Evolutionary conservation across 2,329 filamentous ascomycete genomes (phyloP).

Genomic region (Eutypa lata): DNA sequence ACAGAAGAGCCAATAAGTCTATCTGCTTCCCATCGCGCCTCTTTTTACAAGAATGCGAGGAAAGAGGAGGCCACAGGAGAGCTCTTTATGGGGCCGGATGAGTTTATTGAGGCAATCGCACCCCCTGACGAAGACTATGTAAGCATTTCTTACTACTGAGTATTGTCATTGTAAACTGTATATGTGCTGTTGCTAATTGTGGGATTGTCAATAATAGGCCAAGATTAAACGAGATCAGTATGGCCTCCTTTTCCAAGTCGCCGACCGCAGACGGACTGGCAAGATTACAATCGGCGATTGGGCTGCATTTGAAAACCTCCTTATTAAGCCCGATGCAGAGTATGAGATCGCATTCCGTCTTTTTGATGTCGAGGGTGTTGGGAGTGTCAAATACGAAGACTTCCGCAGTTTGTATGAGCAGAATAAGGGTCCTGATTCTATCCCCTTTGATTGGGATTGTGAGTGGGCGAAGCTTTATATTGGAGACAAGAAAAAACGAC

Average conservation of each 20-base stretch:
- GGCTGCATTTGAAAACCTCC: constrained; percentile 89
- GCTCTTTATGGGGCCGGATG: constrained; percentile 74
- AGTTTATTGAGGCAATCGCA: constrained; percentile 89
- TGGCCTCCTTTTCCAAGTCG: constrained; percentile 85
- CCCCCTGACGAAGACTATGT: constrained; percentile 88
- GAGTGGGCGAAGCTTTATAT: constrained; percentile 96
- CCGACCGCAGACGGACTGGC: constrained; percentile 73
- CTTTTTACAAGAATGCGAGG: constrained; percentile 73
- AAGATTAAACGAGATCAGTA: constrained; percentile 98
- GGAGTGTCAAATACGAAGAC: constrained; percentile 83
- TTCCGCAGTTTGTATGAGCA: constrained; percentile 82
- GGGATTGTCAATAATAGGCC: constrained; percentile 57
- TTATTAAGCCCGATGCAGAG: constrained; percentile 92
- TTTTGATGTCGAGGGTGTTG: constrained; percentile 83
- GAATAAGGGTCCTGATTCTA: constrained; percentile 79
- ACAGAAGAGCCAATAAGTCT: constrained; percentile 55
- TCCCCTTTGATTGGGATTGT: constrained; percentile 96
- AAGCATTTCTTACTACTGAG: constrained; percentile 35
- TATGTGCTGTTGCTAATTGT: constrained; percentile 8
- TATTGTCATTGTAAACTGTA: not conserved
- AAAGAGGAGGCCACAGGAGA: constrained; percentile 76
- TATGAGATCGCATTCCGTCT: constrained; percentile 98
- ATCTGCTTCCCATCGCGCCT: constrained; percentile 70
- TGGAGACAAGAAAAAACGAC: constrained; percentile 80
- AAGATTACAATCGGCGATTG: constrained; percentile 80